A percentile compares a stretch with the other conserved stretches of the same genome.
These are phyloP conservation scores for Colletotrichum endophyticum DNA, from an alignment of 2,329 filamentous ascomycete species.

Conservation along the genomic window DNA sequence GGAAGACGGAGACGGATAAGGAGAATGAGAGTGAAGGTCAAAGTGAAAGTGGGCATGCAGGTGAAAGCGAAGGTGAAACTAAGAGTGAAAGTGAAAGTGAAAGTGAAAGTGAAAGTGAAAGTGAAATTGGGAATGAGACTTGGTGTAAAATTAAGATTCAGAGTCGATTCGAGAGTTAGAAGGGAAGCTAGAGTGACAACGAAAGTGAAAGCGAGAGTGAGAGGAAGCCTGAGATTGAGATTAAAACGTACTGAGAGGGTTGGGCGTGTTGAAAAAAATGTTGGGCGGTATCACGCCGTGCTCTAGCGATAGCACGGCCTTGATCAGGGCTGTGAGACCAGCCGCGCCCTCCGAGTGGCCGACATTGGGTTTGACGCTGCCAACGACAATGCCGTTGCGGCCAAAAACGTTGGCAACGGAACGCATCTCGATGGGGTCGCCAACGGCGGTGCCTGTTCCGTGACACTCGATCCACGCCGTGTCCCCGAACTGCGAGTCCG, in stretches of 20 bases:
- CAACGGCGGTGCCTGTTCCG: conserved; percentile 43
- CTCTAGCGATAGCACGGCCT: conserved; percentile 44
- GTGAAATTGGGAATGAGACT: not conserved
- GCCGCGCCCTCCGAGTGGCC: conserved; percentile 50
- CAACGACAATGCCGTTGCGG: conserved; percentile 25
- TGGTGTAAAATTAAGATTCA: not conserved
- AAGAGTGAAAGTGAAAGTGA: no score
- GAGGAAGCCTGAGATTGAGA: not conserved
- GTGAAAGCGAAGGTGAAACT: no score
- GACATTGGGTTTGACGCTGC: conserved; percentile 38
- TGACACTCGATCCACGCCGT: conserved; percentile 28
- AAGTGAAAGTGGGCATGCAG: not conserved
- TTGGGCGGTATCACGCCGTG: conserved; percentile 41
- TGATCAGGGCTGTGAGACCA: conserved; percentile 47
- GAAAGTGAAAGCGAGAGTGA: not conserved
- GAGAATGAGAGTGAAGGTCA: not conserved
- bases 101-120: not conserved
- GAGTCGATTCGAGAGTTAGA: not conserved
- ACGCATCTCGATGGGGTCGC: conserved; percentile 49
- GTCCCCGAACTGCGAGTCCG: not conserved
- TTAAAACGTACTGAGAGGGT: conserved; percentile 23
- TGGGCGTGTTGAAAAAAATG: conserved; percentile 37
- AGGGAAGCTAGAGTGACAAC: not conserved
- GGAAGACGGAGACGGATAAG: not conserved
- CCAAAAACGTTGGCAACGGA: conserved; percentile 35